A percentile compares a stretch with the other conserved stretches of the same genome.
Evolutionary conservation across 352 stramenopile species (phyloP).

Genomic region (Phytophthora multivora): DNA sequence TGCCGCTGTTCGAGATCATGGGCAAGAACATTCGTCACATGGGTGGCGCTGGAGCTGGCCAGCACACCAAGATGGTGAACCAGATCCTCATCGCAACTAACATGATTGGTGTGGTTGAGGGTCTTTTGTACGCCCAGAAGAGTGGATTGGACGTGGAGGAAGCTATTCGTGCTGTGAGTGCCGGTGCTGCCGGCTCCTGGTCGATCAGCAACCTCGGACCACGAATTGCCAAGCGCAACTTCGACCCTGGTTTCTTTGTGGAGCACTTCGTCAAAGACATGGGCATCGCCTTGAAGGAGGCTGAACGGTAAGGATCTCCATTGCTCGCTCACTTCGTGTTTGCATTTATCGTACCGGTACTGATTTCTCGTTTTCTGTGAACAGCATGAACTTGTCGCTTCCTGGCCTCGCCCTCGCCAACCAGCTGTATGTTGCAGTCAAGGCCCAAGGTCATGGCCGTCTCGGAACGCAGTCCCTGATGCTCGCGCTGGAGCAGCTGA

Average conservation of each 20-base stretch:
- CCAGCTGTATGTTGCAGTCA: conserved; percentile 87
- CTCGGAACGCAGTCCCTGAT: conserved; percentile 89
- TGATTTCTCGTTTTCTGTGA: conserved; percentile 2
- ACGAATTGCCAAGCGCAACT: conserved; percentile 88
- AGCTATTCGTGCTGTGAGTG: conserved; percentile 84
- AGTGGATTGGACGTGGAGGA: conserved; percentile 86
- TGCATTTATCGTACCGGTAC: neutral
- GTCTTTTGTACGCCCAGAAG: conserved; percentile 87
- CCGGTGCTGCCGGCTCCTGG: conserved; percentile 87
- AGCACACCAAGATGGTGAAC: conserved; percentile 94
- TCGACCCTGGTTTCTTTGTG: conserved; percentile 90
- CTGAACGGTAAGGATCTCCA: conserved; percentile 45
- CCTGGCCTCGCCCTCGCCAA: conserved; percentile 86
- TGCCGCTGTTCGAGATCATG: conserved; percentile 89
- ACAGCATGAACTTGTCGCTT: conserved; percentile 86
- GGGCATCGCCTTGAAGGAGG: conserved; percentile 90
- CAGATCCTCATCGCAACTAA: conserved; percentile 90
- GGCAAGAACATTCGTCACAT: conserved; percentile 93
- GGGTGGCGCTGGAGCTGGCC: conserved; percentile 77
- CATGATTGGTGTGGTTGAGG: conserved; percentile 91
- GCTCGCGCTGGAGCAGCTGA: conserved; percentile 87
- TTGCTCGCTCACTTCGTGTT: neutral
- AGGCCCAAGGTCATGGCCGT: conserved; percentile 82
- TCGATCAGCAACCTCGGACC: conserved; percentile 92
- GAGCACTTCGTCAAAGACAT: conserved; percentile 93